Conservation (phyloP, 75 land plant species). For the Azolla pinnata region DNA sequence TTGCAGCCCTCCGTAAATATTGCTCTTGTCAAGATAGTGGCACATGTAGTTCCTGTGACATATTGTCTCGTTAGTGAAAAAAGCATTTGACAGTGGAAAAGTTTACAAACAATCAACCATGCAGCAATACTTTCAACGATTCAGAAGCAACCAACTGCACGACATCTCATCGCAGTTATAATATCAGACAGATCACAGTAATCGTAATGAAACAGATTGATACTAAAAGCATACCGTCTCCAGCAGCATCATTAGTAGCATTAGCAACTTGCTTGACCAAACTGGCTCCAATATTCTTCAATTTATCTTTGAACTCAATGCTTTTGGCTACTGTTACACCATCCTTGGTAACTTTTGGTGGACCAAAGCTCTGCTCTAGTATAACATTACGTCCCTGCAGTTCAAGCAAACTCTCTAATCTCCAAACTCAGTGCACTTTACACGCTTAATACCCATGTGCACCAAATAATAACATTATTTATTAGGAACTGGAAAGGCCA, state of each 20-base stretch:
- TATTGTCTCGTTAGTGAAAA: too few relatives aligned
- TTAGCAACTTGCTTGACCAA: conserved; percentile 86
- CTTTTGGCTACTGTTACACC: conserved; percentile 91
- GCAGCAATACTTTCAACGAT: too few relatives aligned
- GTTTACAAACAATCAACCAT: too few relatives aligned
- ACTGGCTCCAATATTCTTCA: conserved; percentile 77
- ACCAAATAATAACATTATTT: too few relatives aligned
- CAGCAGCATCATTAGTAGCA: conserved; percentile 91
- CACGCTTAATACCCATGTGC: too few relatives aligned
- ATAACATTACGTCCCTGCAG: conserved; percentile 72
- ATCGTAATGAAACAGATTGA: too few relatives aligned
- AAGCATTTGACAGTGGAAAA: too few relatives aligned
- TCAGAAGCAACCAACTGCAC: too few relatives aligned
- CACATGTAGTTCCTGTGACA: conserved; percentile 69
- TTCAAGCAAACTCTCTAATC: neutral
- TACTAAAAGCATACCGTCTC: conserved; percentile 58
- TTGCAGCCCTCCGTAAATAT: conserved; percentile 87
- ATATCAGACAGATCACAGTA: too few relatives aligned
- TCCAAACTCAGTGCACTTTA: too few relatives aligned
- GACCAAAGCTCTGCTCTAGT: conserved; percentile 72
- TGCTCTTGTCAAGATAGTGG: conserved; percentile 71
- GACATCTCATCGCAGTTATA: too few relatives aligned
- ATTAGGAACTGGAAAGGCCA: too few relatives aligned
- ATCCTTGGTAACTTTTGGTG: conserved; percentile 87
- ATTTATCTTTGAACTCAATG: conserved; percentile 63